Base-by-base conservation (phyloP, 345 rosid genomes). In the Syzygium grande region DNA sequence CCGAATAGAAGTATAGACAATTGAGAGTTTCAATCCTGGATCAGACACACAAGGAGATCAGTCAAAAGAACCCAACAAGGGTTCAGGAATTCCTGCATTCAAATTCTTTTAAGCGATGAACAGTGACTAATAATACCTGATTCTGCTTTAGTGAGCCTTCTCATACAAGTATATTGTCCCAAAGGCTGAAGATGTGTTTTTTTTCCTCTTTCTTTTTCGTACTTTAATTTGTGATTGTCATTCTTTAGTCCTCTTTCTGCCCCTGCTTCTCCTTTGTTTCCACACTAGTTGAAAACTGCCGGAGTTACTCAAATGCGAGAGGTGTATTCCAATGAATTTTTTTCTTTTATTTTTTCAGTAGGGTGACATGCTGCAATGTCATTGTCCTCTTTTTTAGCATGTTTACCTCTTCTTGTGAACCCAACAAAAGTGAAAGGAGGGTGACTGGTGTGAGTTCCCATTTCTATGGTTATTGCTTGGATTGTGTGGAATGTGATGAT, bases 251-350 rank as follows among this genome's bases (percentile, higher is more conserved):
- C 80, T 34, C 43, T 73, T 34, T 34, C 25, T 73, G 63, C 84
- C 86, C 84, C 86, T 55, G 52, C 87, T 87, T 87, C 89, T 78
- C 51, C 68, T 87, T 34, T 54, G 86, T 49, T 51, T 51, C 52
- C 55, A 51, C 23, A 84, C 55, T 4, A 51, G n/a, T 15, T 49
- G 85, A 30, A 51, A 51, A 80, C 15, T 41, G 52, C 84, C 11
- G 84, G 84, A 80, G 73, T 34, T 61, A 61, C 73, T n/a, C 19
- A 13, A 61, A 61, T n/a, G 73, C 17, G 38, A 29, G 73, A n/a
- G 73, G 73, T n/a, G 73, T 61, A 61, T 61, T 61, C 73, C 6
- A 59, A 61, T 61, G 38, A 61, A n/a, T n/a, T 61, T 14, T n/a
- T 23, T 61, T n/a, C 6, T 61, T 14, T 61, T 27, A 59, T n/a